Percentiles rank a stretch among this genome's conserved stretches.
Evolutionary conservation across 2,329 filamentous ascomycete genomes (phyloP).

Genomic region (Fusarium pseudonygamai): DNA sequence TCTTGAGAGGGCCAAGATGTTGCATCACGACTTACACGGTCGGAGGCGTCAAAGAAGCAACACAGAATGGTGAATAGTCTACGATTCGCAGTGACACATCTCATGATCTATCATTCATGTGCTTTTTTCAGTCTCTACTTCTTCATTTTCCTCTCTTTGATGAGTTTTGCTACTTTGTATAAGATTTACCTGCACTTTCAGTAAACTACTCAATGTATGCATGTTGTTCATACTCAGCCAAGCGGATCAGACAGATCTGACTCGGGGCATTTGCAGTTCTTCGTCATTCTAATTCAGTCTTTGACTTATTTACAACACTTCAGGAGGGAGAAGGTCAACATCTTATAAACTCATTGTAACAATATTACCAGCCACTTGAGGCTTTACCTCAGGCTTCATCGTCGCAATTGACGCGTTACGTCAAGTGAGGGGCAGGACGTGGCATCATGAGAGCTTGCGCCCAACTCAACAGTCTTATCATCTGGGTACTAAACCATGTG

Average conservation of each 20-base stretch:
- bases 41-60: conserved; percentile 37
- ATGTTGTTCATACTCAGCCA: background rate
- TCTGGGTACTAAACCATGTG: background rate
- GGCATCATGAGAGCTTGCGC: conserved; percentile 7
- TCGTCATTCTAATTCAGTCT: background rate
- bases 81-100: background rate
- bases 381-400: background rate
- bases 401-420: conserved; percentile 19
- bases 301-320: no score
- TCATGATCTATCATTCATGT: background rate
- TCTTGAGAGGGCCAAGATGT: conserved; percentile 6
- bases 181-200: background rate
- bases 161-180: background rate
- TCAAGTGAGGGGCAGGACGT: conserved; percentile 34
- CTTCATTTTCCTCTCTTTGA: background rate
- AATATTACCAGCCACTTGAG: background rate
- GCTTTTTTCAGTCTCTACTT: background rate
- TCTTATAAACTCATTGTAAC: background rate
- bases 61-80: background rate
- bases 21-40: conserved; percentile 42
- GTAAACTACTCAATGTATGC: background rate
- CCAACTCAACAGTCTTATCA: background rate
- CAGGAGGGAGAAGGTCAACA: no score
- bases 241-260: background rate
- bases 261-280: background rate